These are phyloP conservation scores for Sporothrix curviconia DNA, from an alignment of 2,329 filamentous ascomycete species.

Conservation along the genomic window DNA sequence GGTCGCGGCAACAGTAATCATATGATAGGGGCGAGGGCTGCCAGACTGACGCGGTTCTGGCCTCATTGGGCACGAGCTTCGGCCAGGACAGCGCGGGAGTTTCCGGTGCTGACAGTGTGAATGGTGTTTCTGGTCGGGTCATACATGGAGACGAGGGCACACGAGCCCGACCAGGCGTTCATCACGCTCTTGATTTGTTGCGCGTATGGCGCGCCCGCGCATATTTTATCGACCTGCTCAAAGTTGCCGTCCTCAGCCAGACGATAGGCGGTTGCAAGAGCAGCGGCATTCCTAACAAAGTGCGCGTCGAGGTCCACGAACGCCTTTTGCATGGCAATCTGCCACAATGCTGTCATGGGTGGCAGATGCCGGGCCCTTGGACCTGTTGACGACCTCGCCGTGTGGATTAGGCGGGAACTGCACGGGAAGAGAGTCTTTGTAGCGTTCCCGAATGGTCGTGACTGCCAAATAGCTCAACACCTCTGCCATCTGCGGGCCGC, in stretches of 20 bases:
- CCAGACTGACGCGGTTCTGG: slow-evolving; percentile 75
- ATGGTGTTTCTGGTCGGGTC: slow-evolving; percentile 80
- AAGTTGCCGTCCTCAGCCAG: not conserved
- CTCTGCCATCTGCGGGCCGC: slow-evolving; percentile 95
- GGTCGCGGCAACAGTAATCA: slow-evolving; percentile 88
- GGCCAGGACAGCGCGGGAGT: slow-evolving; percentile 90
- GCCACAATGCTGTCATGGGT: slow-evolving; percentile 73
- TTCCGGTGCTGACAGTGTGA: slow-evolving; percentile 90
- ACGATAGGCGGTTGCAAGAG: slow-evolving; percentile 74
- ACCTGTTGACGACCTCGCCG: no score
- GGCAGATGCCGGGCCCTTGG: slow-evolving; percentile 63
- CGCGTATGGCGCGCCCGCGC: no score
- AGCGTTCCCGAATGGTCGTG: slow-evolving; percentile 85
- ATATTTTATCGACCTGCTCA: slow-evolving; percentile 36
- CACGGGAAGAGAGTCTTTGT: no score
- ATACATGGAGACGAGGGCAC: slow-evolving; percentile 92
- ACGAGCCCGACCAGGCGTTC: slow-evolving; percentile 90
- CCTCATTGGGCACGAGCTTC: slow-evolving; percentile 38
- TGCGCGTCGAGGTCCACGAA: slow-evolving; percentile 87
- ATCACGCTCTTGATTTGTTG: slow-evolving; percentile 83
- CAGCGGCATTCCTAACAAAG: slow-evolving; percentile 86
- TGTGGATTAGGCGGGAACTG: no score
- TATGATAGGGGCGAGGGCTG: slow-evolving; percentile 80
- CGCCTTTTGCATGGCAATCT: slow-evolving; percentile 83
- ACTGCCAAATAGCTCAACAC: slow-evolving; percentile 90